Evolutionary conservation across 2,329 filamentous ascomycete species (phyloP).

Genomic region (Penicillium sp.): DNA sequence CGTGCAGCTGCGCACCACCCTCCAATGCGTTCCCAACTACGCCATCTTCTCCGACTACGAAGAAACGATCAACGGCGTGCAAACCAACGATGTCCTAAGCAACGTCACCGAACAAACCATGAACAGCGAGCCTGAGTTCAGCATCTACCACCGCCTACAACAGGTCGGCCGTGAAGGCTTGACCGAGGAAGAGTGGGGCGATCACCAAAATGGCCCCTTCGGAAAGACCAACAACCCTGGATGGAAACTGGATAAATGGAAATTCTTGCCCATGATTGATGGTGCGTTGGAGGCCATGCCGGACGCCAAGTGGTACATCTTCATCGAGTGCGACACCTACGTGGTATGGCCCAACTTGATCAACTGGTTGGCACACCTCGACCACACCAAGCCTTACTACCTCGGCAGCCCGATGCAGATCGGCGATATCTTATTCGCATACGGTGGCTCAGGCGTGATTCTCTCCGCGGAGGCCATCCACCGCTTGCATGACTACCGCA

Average conservation of each 20-base stretch:
- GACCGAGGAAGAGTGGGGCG: slow-evolving; percentile 30
- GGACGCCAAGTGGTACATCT: slow-evolving; percentile 60
- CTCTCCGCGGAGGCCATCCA: slow-evolving; percentile 54
- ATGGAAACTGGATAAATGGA: slow-evolving; percentile 61
- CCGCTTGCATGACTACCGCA: slow-evolving; percentile 40
- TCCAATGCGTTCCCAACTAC: slow-evolving; percentile 34
- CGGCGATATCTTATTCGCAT: slow-evolving; percentile 52
- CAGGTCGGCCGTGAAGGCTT: slow-evolving; percentile 46
- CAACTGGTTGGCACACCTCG: slow-evolving; percentile 54
- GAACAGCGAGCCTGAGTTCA: slow-evolving; percentile 47
- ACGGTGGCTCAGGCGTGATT: slow-evolving; percentile 57
- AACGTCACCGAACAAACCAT: slow-evolving; percentile 27
- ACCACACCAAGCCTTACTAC: slow-evolving; percentile 53
- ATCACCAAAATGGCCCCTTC: slow-evolving; percentile 37
- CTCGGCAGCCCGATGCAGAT: slow-evolving; percentile 59
- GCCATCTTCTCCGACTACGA: slow-evolving; percentile 36
- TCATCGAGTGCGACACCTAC: slow-evolving; percentile 63
- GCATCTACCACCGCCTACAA: slow-evolving; percentile 53
- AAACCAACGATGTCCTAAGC: slow-evolving; percentile 29
- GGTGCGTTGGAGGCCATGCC: slow-evolving; percentile 48
- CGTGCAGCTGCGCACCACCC: slow-evolving; percentile 32
- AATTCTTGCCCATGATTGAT: slow-evolving; percentile 59
- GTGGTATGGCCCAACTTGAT: slow-evolving; percentile 57
- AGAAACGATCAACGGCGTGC: slow-evolving; percentile 31
- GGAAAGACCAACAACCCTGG: slow-evolving; percentile 50